phyloP scores from a whole-genome alignment of 2,329 filamentous ascomycete species.

The Aureobasidium sp. region DNA sequence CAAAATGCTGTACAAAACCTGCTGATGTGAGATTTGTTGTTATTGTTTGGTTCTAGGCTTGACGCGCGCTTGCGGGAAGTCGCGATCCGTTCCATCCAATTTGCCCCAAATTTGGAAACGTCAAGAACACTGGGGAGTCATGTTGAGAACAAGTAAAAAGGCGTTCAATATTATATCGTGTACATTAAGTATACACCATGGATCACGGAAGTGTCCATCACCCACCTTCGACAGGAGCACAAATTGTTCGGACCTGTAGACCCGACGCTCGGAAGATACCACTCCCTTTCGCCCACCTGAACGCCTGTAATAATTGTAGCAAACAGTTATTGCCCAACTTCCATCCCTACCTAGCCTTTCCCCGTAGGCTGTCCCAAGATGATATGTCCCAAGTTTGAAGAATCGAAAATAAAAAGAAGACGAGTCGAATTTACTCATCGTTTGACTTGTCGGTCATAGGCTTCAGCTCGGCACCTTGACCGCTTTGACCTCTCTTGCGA shows the following conservation, averaged over 20 bases:
- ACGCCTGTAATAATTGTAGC: slow-evolving; percentile 3
- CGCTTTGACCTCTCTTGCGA: slow-evolving; percentile 64
- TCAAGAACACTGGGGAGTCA: neutral
- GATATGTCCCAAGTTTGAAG: neutral
- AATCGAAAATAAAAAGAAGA: neutral
- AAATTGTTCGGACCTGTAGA: neutral
- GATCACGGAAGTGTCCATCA: neutral
- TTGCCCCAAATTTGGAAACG: neutral
- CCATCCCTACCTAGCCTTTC: slow-evolving; percentile 1
- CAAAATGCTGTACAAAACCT: neutral
- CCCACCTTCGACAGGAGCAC: neutral
- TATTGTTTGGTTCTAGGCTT: slow-evolving; percentile 4
- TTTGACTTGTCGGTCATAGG: slow-evolving; percentile 40
- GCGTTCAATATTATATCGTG: neutral
- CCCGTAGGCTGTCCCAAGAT: neutral
- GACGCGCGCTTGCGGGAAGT: neutral
- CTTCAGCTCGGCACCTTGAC: slow-evolving; percentile 64
- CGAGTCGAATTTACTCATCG: neutral
- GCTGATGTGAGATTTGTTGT: slow-evolving; percentile 5
- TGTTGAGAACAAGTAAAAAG: neutral
- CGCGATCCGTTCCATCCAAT: neutral
- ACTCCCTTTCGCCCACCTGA: neutral
- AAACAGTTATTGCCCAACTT: neutral
- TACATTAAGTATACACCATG: slow-evolving; percentile 3
- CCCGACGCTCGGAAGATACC: neutral